A percentile compares a stretch with the other conserved stretches of the same genome.
Conservation (phyloP, 768 basidiomycete species). For the Leccinellum albellum region DNA sequence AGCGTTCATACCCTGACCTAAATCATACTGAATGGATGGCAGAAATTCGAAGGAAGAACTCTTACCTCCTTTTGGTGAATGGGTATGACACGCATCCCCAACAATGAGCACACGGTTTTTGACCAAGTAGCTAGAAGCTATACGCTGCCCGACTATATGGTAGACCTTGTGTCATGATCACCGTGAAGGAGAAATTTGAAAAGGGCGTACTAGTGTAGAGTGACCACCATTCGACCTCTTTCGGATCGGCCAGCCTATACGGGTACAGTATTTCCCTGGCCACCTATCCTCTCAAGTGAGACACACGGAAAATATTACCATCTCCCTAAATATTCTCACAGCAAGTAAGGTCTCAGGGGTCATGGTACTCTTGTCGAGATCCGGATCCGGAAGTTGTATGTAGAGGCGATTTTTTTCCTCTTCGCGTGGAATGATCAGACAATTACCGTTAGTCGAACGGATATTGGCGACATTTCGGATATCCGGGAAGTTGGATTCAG, state of each 20-base stretch:
- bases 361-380: not conserved
- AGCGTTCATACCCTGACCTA: too few relatives aligned
- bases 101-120: not conserved
- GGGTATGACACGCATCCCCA: not conserved
- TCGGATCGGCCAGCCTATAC: not conserved
- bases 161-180: not conserved
- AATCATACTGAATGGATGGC: too few relatives aligned
- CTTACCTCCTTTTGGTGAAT: not conserved
- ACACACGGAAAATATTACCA: not conserved
- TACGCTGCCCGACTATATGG: not conserved
- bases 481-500: not conserved
- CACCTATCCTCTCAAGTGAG: not conserved
- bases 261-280: not conserved
- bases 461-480: not conserved
- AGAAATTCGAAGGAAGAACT: too few relatives aligned
- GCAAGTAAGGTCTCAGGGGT: not conserved
- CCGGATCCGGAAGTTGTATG: not conserved
- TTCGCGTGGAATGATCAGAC: not conserved
- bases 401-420: not conserved
- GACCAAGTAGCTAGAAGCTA: not conserved
- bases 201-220: not conserved
- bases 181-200: not conserved
- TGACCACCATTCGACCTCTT: not conserved
- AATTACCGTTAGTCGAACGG: not conserved
- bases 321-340: not conserved